These are phyloP conservation scores for Mesembryanthemum crystallinum DNA, from an alignment of 148 eudicot species.

Conservation along the genomic window DNA sequence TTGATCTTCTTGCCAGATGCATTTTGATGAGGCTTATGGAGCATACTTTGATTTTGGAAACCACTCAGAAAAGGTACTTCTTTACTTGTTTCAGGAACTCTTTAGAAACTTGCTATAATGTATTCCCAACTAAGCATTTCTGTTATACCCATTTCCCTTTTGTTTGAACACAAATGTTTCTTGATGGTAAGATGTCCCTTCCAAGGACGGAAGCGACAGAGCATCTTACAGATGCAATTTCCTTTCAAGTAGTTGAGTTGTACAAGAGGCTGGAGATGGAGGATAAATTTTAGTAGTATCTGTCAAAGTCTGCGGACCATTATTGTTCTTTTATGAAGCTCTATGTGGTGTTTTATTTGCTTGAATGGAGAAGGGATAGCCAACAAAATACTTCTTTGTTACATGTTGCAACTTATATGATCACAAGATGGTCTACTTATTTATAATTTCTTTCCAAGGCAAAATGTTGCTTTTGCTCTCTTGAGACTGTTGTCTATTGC, in stretches of 20 bases:
- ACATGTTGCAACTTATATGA: too few species aligned
- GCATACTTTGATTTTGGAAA: constrained; percentile 94
- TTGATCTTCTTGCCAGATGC: constrained; percentile 59
- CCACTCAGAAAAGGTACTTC: constrained; percentile 83
- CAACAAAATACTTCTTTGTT: too few species aligned
- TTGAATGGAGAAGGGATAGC: too few species aligned
- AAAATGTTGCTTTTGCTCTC: neutral
- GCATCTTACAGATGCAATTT: neutral
- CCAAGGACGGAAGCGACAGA: neutral
- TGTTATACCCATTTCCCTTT: neutral
- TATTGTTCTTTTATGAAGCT: too few species aligned
- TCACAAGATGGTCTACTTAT: too few species aligned
- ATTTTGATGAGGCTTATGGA: constrained; percentile 67
- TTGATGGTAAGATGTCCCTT: neutral
- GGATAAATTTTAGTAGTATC: too few species aligned
- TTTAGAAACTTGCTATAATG: constrained; percentile 10
- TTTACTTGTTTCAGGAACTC: neutral
- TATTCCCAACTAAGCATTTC: neutral
- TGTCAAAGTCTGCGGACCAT: too few species aligned
- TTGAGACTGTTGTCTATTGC: neutral
- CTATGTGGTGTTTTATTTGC: too few species aligned
- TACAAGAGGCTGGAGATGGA: too few species aligned
- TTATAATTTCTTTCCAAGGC: too few species aligned
- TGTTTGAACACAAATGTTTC: neutral
- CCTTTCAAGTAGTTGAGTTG: too few species aligned